A percentile compares a stretch with the other conserved stretches of the same genome.
phyloP scores from a whole-genome alignment of 2,329 filamentous ascomycete genomes.

The Tetracladium maxilliforme region DNA sequence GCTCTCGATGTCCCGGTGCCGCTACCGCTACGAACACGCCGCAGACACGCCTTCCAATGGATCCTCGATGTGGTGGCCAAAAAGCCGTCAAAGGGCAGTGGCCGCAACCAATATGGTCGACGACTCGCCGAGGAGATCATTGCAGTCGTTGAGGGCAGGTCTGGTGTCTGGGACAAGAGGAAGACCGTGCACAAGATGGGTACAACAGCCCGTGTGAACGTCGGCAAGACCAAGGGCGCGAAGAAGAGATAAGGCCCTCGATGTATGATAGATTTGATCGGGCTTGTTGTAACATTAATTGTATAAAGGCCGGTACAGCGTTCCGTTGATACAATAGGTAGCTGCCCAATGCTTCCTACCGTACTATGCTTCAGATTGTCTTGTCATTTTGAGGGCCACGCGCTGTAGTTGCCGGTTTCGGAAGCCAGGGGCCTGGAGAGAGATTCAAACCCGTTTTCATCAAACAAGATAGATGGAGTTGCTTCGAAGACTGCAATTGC shows the following conservation, averaged over 20 bases:
- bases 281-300: no score
- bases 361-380: no score
- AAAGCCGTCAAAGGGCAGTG: slow-evolving; percentile 57
- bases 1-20: slow-evolving; percentile 74
- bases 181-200: slow-evolving; percentile 65
- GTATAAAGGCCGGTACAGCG: no score
- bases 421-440: no score
- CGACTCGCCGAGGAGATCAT: slow-evolving; percentile 78
- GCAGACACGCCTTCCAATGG: slow-evolving; percentile 73
- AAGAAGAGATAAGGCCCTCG: slow-evolving; percentile 18
- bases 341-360: no score
- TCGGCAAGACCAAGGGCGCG: slow-evolving; percentile 19
- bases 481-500: no score
- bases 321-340: no score
- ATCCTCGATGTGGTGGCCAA: slow-evolving; percentile 75
- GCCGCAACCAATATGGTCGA: slow-evolving; percentile 57
- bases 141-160: slow-evolving; percentile 74
- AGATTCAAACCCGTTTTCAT: no score
- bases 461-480: no score
- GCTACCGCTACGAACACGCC: slow-evolving; percentile 57
- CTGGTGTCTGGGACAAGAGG: slow-evolving; percentile 72
- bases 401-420: no score
- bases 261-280: no score
- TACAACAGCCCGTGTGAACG: slow-evolving; percentile 64
- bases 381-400: no score